Conservation (phyloP, 163 green algal species). For the Scenedesmus sp. region DNA sequence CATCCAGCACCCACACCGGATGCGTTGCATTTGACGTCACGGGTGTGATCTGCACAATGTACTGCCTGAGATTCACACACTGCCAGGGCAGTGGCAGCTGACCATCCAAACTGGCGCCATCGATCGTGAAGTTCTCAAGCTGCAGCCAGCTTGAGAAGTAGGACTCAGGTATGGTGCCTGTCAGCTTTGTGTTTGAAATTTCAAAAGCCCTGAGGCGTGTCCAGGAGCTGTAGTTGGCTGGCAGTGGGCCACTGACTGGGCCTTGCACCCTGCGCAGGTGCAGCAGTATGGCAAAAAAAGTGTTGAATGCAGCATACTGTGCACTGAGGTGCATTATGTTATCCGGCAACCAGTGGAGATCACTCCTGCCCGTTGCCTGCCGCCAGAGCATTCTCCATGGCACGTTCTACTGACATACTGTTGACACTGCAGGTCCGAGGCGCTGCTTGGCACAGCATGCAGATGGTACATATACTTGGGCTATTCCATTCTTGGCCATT, state of each 20-base stretch:
- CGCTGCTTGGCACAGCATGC: no score
- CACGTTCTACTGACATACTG: no score
- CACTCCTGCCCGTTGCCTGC: no score
- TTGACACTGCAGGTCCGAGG: no score
- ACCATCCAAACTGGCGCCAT: slow-evolving; percentile 4
- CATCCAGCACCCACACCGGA: slow-evolving; percentile 4
- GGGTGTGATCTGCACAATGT: slow-evolving; percentile 33
- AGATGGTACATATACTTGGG: no score
- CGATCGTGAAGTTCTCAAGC: slow-evolving; percentile 31
- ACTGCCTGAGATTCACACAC: not conserved
- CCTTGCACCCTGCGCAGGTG: slow-evolving; percentile 10
- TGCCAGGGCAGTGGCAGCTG: not conserved
- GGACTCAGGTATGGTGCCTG: not conserved
- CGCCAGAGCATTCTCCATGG: no score
- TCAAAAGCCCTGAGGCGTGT: not conserved
- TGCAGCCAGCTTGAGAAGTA: slow-evolving; percentile 5
- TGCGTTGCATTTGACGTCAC: not conserved
- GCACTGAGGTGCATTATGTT: no score
- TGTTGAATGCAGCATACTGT: no score
- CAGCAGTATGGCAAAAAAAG: no score
- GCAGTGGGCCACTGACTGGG: not conserved
- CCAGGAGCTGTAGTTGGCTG: not conserved
- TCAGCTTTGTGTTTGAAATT: slow-evolving; percentile 1
- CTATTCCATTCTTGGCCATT: no score
- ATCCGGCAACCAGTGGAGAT: no score